Base-by-base conservation (phyloP, 2,329 filamentous ascomycete genomes). In the Fusarium albosuccineum region DNA sequence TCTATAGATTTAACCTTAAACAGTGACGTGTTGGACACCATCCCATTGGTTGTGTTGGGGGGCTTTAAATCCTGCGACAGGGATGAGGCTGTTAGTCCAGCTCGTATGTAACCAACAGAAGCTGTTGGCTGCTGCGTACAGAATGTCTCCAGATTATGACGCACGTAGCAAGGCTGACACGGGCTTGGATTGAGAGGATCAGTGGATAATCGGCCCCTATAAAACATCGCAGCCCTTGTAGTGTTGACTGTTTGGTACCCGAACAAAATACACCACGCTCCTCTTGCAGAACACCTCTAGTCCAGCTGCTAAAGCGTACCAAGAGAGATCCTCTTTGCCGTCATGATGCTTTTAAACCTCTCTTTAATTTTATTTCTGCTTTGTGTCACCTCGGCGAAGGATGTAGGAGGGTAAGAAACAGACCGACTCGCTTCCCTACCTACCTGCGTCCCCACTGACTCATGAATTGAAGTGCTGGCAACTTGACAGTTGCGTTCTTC, bases 331-430 rank as follows among this genome's bases (percentile, higher is more conserved):
- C 7, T 4, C n/a, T 2, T 27, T 14, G 1, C 29, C 8, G 16
- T 3, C 29, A 48, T 16, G 16, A 48, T 48, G 44, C n/a, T 48
- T 48, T 33, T 22, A 7, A 34, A n/a, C 17, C 2, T 34, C 29
- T 48, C 16, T 2, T 48, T 48, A 17, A 22, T 34, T 34, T 33
- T 13, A 14, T 34, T 16, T 14, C 14, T 48, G 6, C 10, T 48
- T 3, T 14, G 16, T 4, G 30, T 48, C 16, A 16, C 44, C 11
- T 48, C 44, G 7, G 44, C 16, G 3, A 16, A 48, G 29, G 16
- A 48, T 14, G 29, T 34, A 4, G 44, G 44, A 48, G 44, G 44
- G 44, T 48, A 48, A 48, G 44, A 22, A 46, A 30, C 27, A 17
- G 16, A 14, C 9, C n/a, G 6, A 4, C 3, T 17, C 4, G 29